These are phyloP conservation scores for Rhodotorula glutinis DNA, from an alignment of 1,284 basidiomycete species.

Conservation along the genomic window DNA sequence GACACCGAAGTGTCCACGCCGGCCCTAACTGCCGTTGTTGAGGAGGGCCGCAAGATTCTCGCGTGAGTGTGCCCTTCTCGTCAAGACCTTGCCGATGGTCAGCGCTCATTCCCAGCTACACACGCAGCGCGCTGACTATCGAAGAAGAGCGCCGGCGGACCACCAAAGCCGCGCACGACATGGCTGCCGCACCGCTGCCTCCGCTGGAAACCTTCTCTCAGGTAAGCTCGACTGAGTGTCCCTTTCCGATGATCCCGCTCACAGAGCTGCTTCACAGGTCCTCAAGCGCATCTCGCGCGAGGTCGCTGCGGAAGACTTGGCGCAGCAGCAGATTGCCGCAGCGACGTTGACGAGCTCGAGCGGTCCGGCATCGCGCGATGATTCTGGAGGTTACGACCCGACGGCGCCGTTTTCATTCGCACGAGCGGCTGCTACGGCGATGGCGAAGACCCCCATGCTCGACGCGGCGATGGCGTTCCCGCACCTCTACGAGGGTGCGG, in stretches of 20 bases:
- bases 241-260: rapidly evolving
- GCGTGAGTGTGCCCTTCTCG: constrained; percentile 8
- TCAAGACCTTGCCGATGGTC: no score
- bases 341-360: background rate
- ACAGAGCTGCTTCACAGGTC: constrained; percentile 10
- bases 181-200: constrained; percentile 8
- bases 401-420: constrained; percentile 15
- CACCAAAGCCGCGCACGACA: constrained; percentile 20
- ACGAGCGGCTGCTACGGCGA: constrained; percentile 18
- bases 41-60: constrained; percentile 36
- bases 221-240: background rate
- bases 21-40: constrained; percentile 32
- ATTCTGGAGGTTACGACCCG: background rate
- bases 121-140: constrained; percentile 14
- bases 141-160: constrained; percentile 32
- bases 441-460: constrained; percentile 9
- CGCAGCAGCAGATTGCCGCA: background rate
- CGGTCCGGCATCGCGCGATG: background rate
- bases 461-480: background rate
- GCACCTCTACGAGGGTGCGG: background rate
- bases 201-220: constrained; percentile 30
- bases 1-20: constrained; percentile 28
- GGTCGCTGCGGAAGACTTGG: constrained; percentile 10
- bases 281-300: constrained; percentile 33
- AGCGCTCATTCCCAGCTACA: background rate